phyloP scores from a whole-genome alignment of 768 basidiomycete genomes.

The Pleurotus salmoneostramineus region DNA sequence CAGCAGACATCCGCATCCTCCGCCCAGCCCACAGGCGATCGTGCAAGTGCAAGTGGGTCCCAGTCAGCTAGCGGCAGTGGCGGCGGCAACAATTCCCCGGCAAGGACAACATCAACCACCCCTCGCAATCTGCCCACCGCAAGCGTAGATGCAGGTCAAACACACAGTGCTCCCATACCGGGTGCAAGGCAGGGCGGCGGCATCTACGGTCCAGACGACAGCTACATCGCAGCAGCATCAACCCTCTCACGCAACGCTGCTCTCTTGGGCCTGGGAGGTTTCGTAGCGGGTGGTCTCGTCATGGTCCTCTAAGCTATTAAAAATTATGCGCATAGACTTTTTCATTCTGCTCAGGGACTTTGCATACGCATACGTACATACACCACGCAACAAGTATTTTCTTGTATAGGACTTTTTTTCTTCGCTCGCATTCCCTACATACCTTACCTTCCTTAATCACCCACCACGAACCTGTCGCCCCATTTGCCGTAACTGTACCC shows the following conservation, averaged over 20 bases:
- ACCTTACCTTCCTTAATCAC: neutral
- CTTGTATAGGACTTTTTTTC: neutral
- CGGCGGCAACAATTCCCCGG: constrained; percentile 20
- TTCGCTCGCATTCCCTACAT: neutral
- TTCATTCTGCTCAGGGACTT: neutral
- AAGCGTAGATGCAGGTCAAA: constrained; percentile 48
- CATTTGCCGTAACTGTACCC: neutral
- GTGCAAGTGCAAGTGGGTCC: constrained; percentile 11
- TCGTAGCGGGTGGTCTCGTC: constrained; percentile 46
- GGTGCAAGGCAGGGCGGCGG: constrained; percentile 46
- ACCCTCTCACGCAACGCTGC: constrained; percentile 41
- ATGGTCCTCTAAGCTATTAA: constrained; percentile 33
- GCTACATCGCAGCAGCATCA: constrained; percentile 56
- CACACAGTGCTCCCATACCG: constrained; percentile 56
- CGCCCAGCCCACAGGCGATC: constrained; percentile 13
- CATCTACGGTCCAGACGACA: constrained; percentile 63
- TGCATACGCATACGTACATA: neutral
- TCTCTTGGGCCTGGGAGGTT: constrained; percentile 37
- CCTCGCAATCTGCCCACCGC: constrained; percentile 56
- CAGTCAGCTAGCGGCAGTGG: constrained; percentile 9
- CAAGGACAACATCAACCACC: constrained; percentile 31
- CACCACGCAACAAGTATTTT: neutral
- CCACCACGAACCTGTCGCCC: neutral
- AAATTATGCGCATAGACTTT: neutral
- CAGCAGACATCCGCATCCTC: constrained; percentile 16